phyloP scores from a whole-genome alignment of 2,329 filamentous ascomycete species.

The Verticillium alfalfae region DNA sequence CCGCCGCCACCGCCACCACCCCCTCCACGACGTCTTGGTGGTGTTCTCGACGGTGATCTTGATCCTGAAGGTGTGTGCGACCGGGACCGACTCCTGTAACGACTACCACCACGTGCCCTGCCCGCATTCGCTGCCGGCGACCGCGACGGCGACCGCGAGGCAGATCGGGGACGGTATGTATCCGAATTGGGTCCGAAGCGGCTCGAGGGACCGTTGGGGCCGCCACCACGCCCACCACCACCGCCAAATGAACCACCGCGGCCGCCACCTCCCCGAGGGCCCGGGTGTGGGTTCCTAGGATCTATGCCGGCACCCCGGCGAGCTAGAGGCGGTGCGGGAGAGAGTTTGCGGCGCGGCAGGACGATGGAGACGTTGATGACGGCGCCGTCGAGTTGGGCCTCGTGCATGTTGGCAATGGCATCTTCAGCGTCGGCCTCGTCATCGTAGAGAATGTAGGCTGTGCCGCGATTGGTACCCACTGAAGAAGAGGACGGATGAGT shows the following conservation, averaged over 20 bases:
- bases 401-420: conserved; percentile 95
- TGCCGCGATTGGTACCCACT: conserved; percentile 89
- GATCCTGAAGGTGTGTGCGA: conserved; percentile 42
- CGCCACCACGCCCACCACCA: conserved; percentile 29
- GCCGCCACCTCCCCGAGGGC: conserved; percentile 20
- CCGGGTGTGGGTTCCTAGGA: conserved; percentile 40
- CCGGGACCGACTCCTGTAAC: conserved; percentile 40
- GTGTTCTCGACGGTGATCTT: conserved; percentile 37
- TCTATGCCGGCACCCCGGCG: conserved; percentile 57
- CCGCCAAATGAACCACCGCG: conserved; percentile 18
- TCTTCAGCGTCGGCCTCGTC: conserved; percentile 74
- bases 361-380: conserved; percentile 85
- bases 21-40: conserved; percentile 20
- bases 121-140: conserved; percentile 22
- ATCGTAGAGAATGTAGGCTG: conserved; percentile 84
- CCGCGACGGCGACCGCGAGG: conserved; percentile 41
- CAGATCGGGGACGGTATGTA: conserved; percentile 57
- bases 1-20: conserved; percentile 19
- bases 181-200: conserved; percentile 42
- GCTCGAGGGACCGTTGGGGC: conserved; percentile 25
- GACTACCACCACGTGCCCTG: conserved; percentile 20
- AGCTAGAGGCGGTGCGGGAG: conserved; percentile 68
- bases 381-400: conserved; percentile 85
- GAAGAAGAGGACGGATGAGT: conserved; percentile 9
- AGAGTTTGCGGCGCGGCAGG: conserved; percentile 76